Evolutionary conservation across 1,284 basidiomycete genomes (phyloP).

Genomic region (Ustilago hordei): DNA sequence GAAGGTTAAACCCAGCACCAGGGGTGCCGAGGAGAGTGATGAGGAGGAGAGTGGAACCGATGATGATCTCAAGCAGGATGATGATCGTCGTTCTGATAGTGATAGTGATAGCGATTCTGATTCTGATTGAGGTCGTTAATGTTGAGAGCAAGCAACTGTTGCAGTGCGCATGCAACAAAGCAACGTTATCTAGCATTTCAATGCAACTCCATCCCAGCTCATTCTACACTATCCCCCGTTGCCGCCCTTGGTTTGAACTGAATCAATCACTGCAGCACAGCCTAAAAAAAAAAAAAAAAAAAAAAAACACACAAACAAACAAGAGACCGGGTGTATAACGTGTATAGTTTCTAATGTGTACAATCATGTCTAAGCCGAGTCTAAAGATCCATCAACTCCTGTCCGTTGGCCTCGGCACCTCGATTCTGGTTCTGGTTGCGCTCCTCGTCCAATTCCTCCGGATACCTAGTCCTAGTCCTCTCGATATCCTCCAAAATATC

Average conservation of each 20-base stretch:
- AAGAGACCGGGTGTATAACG: too few relatives aligned
- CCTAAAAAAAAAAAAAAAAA: too few relatives aligned
- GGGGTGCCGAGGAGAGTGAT: slow-evolving; percentile 71
- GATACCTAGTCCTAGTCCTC: slow-evolving; percentile 40
- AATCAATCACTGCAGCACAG: too few relatives aligned
- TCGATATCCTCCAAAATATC: slow-evolving; percentile 68
- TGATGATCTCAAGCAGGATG: slow-evolving; percentile 28
- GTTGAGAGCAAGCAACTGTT: too few relatives aligned
- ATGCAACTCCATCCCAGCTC: neutral
- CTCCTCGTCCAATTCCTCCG: slow-evolving; percentile 35
- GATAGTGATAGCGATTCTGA: slow-evolving; percentile 46
- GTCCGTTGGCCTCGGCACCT: neutral
- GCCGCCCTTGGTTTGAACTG: too few relatives aligned
- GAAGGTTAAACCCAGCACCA: slow-evolving; percentile 77
- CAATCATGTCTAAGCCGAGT: neutral
- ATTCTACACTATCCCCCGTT: neutral
- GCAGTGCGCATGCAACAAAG: neutral
- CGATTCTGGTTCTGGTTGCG: neutral
- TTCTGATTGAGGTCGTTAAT: neutral
- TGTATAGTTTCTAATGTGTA: neutral
- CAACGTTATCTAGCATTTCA: neutral
- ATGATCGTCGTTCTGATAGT: slow-evolving; percentile 25
- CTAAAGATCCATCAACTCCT: slow-evolving; percentile 4
- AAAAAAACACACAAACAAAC: too few relatives aligned
- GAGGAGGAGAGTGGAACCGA: slow-evolving; percentile 71